Conservation (phyloP, 1,284 basidiomycete genomes). For the Naganishia liquefaciens region DNA sequence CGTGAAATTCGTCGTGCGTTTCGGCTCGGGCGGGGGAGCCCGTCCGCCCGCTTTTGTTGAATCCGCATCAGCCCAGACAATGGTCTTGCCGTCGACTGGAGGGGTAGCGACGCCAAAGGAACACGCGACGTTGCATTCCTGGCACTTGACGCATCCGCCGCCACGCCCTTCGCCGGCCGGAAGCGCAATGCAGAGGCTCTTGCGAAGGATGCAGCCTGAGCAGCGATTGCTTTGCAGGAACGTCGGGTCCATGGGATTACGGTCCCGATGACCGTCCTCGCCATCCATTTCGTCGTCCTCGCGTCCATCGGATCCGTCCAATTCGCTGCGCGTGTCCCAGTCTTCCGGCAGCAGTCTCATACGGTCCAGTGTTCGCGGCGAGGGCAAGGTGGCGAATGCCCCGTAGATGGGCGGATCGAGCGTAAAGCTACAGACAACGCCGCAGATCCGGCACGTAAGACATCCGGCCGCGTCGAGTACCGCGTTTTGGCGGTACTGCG, state of each 20-base stretch:
- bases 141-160: slow-evolving; percentile 24
- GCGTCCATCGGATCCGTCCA: slow-evolving; percentile 16
- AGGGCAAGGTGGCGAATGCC: slow-evolving; percentile 16
- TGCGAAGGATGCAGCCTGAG: slow-evolving; percentile 23
- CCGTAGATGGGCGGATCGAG: slow-evolving; percentile 28
- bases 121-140: slow-evolving; percentile 26
- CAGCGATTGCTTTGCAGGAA: slow-evolving; percentile 27
- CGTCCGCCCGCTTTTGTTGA: slow-evolving; percentile 16
- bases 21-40: not conserved
- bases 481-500: slow-evolving; percentile 17
- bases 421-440: slow-evolving; percentile 20
- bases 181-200: slow-evolving; percentile 18
- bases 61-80: slow-evolving; percentile 26
- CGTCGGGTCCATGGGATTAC: slow-evolving; percentile 12
- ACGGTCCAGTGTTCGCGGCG: slow-evolving; percentile 14
- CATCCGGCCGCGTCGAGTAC: slow-evolving; percentile 24
- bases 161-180: slow-evolving; percentile 20
- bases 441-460: slow-evolving; percentile 26
- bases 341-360: slow-evolving; percentile 26
- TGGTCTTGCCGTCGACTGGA: slow-evolving; percentile 7
- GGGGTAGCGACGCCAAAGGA: slow-evolving; percentile 22
- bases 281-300: slow-evolving; percentile 1
- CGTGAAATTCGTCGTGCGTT: slow-evolving; percentile 4
- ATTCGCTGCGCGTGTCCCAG: slow-evolving; percentile 21
- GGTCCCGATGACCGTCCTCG: not conserved